Percentiles rank a stretch among this genome's conserved stretches.
phyloP scores from a whole-genome alignment of 129 eudicot species.

The Artemisia annua region DNA sequence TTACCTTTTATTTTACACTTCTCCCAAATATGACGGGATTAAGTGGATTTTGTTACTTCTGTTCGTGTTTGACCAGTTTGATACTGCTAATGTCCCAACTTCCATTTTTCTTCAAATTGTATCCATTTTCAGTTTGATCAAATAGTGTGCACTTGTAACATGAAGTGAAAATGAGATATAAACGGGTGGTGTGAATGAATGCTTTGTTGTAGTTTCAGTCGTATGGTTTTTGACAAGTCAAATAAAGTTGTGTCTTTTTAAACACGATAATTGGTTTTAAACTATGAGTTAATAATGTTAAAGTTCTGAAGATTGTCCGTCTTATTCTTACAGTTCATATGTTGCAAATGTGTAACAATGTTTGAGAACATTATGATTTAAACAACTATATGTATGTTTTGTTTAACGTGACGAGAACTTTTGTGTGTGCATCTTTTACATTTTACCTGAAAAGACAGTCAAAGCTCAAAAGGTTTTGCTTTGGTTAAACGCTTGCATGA shows the following conservation, averaged over 20 bases:
- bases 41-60: constrained; percentile 32
- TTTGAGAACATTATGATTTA: too few species aligned
- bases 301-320: too few species aligned
- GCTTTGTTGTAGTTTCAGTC: background rate
- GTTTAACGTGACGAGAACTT: too few species aligned
- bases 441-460: too few species aligned
- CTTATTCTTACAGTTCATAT: too few species aligned
- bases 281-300: too few species aligned
- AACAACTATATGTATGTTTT: too few species aligned
- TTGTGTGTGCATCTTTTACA: too few species aligned
- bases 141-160: constrained; percentile 1
- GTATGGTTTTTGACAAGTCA: background rate
- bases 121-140: constrained; percentile 2
- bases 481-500: too few species aligned
- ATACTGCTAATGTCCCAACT: constrained; percentile 33
- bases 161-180: background rate
- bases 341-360: too few species aligned
- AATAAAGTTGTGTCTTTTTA: background rate
- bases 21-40: constrained; percentile 30
- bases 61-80: constrained; percentile 27
- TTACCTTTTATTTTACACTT: constrained; percentile 14
- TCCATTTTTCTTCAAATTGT: constrained; percentile 11
- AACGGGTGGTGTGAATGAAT: constrained; percentile 10
- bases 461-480: too few species aligned
- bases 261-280: background rate